Evolutionary conservation across 495 filamentous ascomycete genomes (phyloP).

Genomic region (Aeminium ludgeri): DNA sequence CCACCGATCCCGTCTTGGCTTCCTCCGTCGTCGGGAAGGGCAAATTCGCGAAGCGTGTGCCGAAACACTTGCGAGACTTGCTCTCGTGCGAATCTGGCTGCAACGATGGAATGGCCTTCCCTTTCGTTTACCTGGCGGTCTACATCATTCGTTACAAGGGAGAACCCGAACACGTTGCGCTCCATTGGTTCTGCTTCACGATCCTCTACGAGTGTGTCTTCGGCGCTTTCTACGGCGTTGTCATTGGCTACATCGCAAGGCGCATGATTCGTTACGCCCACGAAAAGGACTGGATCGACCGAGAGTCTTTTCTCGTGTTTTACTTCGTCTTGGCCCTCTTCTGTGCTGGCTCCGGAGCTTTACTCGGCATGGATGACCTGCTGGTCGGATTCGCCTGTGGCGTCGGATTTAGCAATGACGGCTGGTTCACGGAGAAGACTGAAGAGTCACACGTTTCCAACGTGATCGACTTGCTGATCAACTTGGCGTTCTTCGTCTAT

Average conservation of each 20-base stretch:
- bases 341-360: slow-evolving; percentile 84
- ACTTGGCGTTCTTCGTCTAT: slow-evolving; percentile 95
- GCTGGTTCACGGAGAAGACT: slow-evolving; percentile 97
- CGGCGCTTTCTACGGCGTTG: slow-evolving; percentile 75
- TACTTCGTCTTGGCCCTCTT: slow-evolving; percentile 96
- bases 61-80: slow-evolving; percentile 89
- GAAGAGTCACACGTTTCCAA: slow-evolving; percentile 98
- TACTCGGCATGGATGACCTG: slow-evolving; percentile 88
- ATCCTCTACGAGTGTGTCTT: slow-evolving; percentile 95
- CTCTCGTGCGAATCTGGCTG: slow-evolving; percentile 95
- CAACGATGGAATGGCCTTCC: slow-evolving; percentile 99
- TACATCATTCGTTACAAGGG: slow-evolving; percentile 73
- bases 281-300: slow-evolving; percentile 69
- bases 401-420: slow-evolving; percentile 96
- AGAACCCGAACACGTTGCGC: slow-evolving; percentile 47
- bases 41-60: slow-evolving; percentile 93
- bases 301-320: slow-evolving; percentile 95
- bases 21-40: slow-evolving; percentile 98
- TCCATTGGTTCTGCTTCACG: slow-evolving; percentile 79
- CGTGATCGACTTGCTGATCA: slow-evolving; percentile 94
- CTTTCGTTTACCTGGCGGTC: slow-evolving; percentile 83
- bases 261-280: slow-evolving; percentile 87
- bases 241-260: slow-evolving; percentile 72
- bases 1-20: slow-evolving; percentile 92
- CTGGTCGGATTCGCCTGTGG: slow-evolving; percentile 89